Conservation (phyloP, 305 asterid species). For the Nicotiana rustica region DNA sequence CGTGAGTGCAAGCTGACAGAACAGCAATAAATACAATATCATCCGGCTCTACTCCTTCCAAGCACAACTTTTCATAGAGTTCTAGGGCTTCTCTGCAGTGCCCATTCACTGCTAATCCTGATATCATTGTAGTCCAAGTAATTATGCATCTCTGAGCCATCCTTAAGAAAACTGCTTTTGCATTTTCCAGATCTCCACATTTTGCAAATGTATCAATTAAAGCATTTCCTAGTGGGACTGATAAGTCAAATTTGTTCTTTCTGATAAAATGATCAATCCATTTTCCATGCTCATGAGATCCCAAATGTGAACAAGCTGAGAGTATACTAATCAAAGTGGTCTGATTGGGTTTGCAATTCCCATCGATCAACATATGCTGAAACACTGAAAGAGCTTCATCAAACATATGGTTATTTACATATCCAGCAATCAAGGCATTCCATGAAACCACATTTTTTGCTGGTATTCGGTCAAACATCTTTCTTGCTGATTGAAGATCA, state of each 20-base stretch:
- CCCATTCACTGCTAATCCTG: slow-evolving; percentile 58
- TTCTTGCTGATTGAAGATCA: slow-evolving; percentile 50
- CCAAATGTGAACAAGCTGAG: slow-evolving; percentile 63
- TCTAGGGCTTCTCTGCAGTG: slow-evolving; percentile 48
- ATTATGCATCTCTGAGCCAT: slow-evolving; percentile 54
- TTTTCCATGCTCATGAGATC: slow-evolving; percentile 56
- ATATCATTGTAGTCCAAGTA: slow-evolving; percentile 63
- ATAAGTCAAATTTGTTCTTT: slow-evolving; percentile 47
- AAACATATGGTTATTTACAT: slow-evolving; percentile 44
- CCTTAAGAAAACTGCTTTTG: slow-evolving; percentile 45
- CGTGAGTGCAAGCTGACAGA: slow-evolving; percentile 61
- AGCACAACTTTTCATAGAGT: slow-evolving; percentile 48
- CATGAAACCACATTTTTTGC: slow-evolving; percentile 57
- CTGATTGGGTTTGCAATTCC: slow-evolving; percentile 52
- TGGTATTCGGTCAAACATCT: slow-evolving; percentile 49
- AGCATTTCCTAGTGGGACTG: slow-evolving; percentile 56
- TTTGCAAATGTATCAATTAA: slow-evolving; percentile 62
- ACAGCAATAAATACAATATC: slow-evolving; percentile 56
- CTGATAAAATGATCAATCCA: slow-evolving; percentile 54
- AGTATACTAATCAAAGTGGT: slow-evolving; percentile 56
- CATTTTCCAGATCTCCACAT: slow-evolving; percentile 62
- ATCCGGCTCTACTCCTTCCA: slow-evolving; percentile 53
- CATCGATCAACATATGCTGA: slow-evolving; percentile 51
- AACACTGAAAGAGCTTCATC: slow-evolving; percentile 48
- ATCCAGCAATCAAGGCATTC: slow-evolving; percentile 55